These are phyloP conservation scores for Pythium periplocum DNA, from an alignment of 352 stramenopile species.

Conservation along the genomic window DNA sequence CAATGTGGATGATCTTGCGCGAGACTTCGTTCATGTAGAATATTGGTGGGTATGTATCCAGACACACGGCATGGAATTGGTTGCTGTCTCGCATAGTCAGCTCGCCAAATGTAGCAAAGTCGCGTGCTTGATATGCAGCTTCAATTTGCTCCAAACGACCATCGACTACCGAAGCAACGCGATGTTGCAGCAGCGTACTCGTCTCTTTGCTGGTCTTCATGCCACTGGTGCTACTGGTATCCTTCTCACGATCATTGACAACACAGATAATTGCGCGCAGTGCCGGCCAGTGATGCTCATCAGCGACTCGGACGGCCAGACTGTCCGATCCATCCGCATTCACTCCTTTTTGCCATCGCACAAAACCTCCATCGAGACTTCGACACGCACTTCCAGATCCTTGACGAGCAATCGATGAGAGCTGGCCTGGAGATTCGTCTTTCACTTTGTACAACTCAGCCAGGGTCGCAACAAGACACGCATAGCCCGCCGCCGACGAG, in stretches of 20 bases:
- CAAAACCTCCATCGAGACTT: conserved; percentile 96
- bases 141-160: conserved; percentile 87
- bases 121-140: conserved; percentile 77
- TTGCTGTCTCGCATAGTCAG: conserved; percentile 99
- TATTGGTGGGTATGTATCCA: conserved; percentile 98
- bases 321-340: conserved; percentile 67
- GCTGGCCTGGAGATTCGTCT: conserved; percentile 88
- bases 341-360: conserved; percentile 92
- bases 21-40: conserved; percentile 98
- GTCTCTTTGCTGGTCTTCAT: conserved; percentile 95
- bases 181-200: conserved; percentile 87
- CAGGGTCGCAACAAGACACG: conserved; percentile 89
- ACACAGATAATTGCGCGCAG: conserved; percentile 96
- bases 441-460: conserved; percentile 85
- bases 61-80: conserved; percentile 97
- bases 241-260: conserved; percentile 95
- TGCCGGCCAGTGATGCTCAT: conserved; percentile 92
- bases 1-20: conserved; percentile 68
- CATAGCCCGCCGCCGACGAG: conserved; percentile 96
- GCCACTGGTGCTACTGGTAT: conserved; percentile 94
- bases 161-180: conserved; percentile 79
- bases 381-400: conserved; percentile 94
- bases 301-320: conserved; percentile 59
- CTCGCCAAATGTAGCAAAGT: conserved; percentile 94
- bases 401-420: conserved; percentile 91